Base-by-base conservation (phyloP, 2,329 filamentous ascomycete genomes). In the Talaromyces sp. region DNA sequence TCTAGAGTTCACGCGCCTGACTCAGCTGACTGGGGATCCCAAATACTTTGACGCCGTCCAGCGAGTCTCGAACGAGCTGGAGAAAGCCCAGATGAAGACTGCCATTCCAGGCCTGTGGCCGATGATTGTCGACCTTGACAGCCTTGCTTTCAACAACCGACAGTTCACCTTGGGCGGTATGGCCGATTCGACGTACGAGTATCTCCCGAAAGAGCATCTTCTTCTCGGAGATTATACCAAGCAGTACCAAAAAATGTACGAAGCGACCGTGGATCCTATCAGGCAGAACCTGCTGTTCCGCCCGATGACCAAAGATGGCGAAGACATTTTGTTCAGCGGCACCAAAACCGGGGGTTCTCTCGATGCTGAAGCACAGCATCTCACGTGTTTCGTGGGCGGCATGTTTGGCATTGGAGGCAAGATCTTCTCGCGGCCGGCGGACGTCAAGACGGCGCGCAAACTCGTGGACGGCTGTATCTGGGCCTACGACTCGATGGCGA, bases 11-110 rank as follows among this genome's bases (percentile, higher is more conserved):
- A 96, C 91, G 0, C 85, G 92, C 11, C 81, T 97, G 35, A 89
- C 92, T 4, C 93, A 97, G 73, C 79, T 96, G 62, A 96, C 92
- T 0, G 84, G 86, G 35, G 82, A 95, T 63, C 77, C 87, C 60
- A 93, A 88, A 71, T 97, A 95, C 76, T 97, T 93, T 70, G 93
- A 96, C 73, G 93, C 92, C 21, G 82, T 96, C 55, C 90, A 91
- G 60, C 86, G 93, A 61, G 90, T 97, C 68, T 93, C 90, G 26
- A 79, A 96, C 69, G 86, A 86, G 2, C 81, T 97, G 21, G 84
- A 91, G 62, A 83, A 88, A 49, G 86, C 87, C 75, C 91, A 96
- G 75, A 84, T 86, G 66, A 73, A 80, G 4, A 92, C 89, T 1
- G 78, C 82, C 3, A 77, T 96, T 2, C 86, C 89, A 1, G 92